A percentile compares a stretch with the other conserved stretches of the same genome.
These are phyloP conservation scores for Sequoia sempervirens DNA, from an alignment of 75 land plant species.

Conservation along the genomic window DNA sequence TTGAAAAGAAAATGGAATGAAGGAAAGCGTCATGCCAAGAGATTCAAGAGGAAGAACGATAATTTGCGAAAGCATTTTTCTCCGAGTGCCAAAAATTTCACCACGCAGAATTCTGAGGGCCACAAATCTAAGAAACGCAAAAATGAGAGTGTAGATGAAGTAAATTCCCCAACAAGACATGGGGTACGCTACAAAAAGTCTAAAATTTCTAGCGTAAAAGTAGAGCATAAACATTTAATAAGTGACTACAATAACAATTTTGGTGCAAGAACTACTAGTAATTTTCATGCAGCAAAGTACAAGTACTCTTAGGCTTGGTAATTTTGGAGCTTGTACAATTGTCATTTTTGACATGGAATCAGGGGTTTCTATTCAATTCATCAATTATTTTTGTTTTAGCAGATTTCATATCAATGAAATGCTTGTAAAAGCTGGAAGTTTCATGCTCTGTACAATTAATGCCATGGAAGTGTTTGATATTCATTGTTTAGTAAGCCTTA, in stretches of 20 bases:
- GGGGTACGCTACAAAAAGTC: background rate
- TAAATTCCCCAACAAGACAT: background rate
- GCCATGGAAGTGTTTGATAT: background rate
- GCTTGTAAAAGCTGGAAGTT: background rate
- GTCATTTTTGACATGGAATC: background rate
- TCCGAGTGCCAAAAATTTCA: background rate
- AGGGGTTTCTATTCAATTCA: background rate
- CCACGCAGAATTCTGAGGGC: background rate
- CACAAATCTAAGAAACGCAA: slow-evolving; percentile 9
- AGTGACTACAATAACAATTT: slow-evolving; percentile 1
- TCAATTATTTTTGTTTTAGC: background rate
- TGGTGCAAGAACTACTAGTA: slow-evolving; percentile 2
- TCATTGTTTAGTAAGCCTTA: background rate
- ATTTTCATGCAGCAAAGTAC: background rate
- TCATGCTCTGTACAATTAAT: background rate
- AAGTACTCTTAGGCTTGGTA: background rate
- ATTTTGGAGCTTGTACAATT: background rate
- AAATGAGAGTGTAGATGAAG: background rate
- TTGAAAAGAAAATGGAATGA: slow-evolving; percentile 4
- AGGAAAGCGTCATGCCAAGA: background rate
- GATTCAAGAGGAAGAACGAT: background rate
- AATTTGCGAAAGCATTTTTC: background rate
- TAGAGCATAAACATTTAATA: background rate
- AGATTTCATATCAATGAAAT: background rate
- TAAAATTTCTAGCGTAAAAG: background rate